Base-by-base conservation (phyloP, 2,329 filamentous ascomycete species). In the Aspergillus transmontanensis region DNA sequence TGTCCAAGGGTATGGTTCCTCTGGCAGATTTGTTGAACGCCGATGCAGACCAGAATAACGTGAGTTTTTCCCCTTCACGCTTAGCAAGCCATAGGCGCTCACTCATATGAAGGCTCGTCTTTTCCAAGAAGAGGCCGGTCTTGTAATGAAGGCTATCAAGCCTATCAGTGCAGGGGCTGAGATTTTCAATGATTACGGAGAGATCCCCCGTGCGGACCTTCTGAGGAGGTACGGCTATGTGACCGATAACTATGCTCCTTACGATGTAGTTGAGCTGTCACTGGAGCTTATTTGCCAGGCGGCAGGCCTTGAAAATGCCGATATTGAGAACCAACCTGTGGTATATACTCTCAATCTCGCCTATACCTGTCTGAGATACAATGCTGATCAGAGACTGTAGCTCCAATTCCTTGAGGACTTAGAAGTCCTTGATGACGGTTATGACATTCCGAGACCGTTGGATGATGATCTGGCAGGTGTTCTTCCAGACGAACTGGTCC, bases 21-120 rank as follows among this genome's bases (percentile, higher is more conserved):
- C 86, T 97, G 82, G 93, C 93, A 1, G 94, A 97, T 74, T 89
- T 96, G 72, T 83, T 97, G 36, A 97, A 96, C 71, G 92, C 93
- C 0, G 92, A 97, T 75, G 93, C 91, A 5, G 88, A 93, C 66
- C 80, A 81, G 67, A 95, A 95, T 76, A 96, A 97, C 69, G 90
- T 90, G 70, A 70, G 83, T 57, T 43, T 28, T 46, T 6, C 7
- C 32, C 11, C 32, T 39, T 30, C 55, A 50, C 26, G 21, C 21
- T 7, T n/a, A 53, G 19, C 19, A 32, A 28, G 14, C 9, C 14
- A 41, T 48, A 12, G 23, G 23, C 23, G 43, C 36, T 34, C 19
- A 41, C 5, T 39, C 10, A 55, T 23, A 48, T 41, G 55, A 55
- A 84, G 82, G 85, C 87, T 23, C 85, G 86, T 51, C 81, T 89